Base-by-base conservation (phyloP, 306 rosid genomes). In the Adenanthera pavonina region DNA sequence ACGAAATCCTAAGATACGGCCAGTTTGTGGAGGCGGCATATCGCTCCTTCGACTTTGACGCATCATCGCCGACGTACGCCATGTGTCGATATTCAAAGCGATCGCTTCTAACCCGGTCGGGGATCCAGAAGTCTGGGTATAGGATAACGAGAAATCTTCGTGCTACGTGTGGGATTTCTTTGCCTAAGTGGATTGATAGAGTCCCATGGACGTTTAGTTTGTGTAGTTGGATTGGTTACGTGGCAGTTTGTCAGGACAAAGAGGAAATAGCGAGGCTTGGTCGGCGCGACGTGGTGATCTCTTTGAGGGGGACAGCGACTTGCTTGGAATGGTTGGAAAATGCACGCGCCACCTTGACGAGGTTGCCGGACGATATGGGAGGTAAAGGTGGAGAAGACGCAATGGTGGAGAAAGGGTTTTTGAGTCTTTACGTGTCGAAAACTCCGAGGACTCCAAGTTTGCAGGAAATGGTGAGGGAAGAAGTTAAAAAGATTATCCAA, bases 321-420 rank as follows among this genome's bases (percentile, higher is more conserved):
- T 88, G 91, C 5, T 35, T 90, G 14, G 98, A 94, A 57, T 94
- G 98, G 98, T 80, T 94, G 6, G 98, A 94, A 68, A 94, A 94
- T 73, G 71, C 93, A 20, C 90, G 97, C 9, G 97, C 93, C 48
- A 78, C 90, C 3, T 80, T 92, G 1, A 88, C 91, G 7, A 64
- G 69, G 3, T 75, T 75, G n/a, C 89, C 89, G 0, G 25, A 17
- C 2, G 20, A 81, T 3, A 74, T 81, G 74, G 48, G 20, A 1
- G 38, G 43, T 20, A 2, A 6, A 8, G n/a, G 0, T 3, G 15
- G 51, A 3, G 70, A 33, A 6, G 66, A 34, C 2, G 72, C 89
- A 0, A 91, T 91, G 98, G 98, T 92, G 43, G 94, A 92, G 48
- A 87, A 91, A 14, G 98, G 98, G 2, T 92, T 94, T 43, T 67